Evolutionary conservation across 108 stramenopile genomes (phyloP).

Genomic region (Pseudonitzschia multistriata): DNA sequence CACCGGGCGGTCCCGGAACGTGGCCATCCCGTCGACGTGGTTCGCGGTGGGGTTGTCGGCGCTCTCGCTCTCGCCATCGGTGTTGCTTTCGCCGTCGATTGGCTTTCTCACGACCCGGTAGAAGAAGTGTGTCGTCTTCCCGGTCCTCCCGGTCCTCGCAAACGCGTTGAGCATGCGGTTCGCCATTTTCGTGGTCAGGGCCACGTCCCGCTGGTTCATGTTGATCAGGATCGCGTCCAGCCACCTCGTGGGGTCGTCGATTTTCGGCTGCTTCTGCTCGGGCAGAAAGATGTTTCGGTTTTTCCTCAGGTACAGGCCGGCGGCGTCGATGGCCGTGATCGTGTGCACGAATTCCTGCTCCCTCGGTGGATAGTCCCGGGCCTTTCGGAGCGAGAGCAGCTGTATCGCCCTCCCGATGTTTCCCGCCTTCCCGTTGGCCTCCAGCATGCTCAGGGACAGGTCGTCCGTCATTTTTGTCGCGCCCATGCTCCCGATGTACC

Average conservation of each 20-base stretch:
- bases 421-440: slow-evolving; percentile 85
- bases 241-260: slow-evolving; percentile 86
- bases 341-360: slow-evolving; percentile 60
- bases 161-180: slow-evolving; percentile 73
- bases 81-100: slow-evolving; percentile 16
- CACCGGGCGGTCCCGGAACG: slow-evolving; percentile 32
- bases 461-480: slow-evolving; percentile 61
- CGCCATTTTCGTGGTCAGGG: slow-evolving; percentile 56
- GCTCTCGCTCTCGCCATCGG: slow-evolving; percentile 15
- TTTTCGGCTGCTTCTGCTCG: slow-evolving; percentile 64
- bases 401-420: slow-evolving; percentile 71
- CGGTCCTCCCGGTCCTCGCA: slow-evolving; percentile 61
- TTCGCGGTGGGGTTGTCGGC: slow-evolving; percentile 8
- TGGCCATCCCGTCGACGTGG: slow-evolving; percentile 19
- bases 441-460: slow-evolving; percentile 68
- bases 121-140: slow-evolving; percentile 73
- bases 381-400: slow-evolving; percentile 57
- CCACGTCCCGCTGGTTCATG: slow-evolving; percentile 73
- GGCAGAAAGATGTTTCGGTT: slow-evolving; percentile 66
- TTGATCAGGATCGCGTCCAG: slow-evolving; percentile 84
- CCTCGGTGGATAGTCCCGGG: slow-evolving; percentile 50
- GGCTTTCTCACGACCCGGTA: slow-evolving; percentile 61
- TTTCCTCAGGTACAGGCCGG: slow-evolving; percentile 49
- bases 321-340: slow-evolving; percentile 60
- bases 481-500: slow-evolving; percentile 58